Conservation (phyloP, 768 basidiomycete genomes). For the Agrocybe pediades region DNA sequence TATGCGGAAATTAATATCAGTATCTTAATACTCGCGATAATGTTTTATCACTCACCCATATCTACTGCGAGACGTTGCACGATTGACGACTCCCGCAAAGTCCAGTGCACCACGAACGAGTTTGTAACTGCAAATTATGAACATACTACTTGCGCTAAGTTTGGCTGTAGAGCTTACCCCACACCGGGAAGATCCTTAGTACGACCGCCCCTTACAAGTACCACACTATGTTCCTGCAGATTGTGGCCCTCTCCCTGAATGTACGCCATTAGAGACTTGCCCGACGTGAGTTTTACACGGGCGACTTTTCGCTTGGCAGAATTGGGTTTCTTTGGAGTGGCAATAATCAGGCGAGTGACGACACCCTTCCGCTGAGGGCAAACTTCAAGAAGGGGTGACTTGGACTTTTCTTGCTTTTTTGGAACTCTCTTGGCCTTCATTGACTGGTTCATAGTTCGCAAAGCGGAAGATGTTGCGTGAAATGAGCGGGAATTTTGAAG, state of each 20-base stretch:
- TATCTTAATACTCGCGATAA: constrained; percentile 4
- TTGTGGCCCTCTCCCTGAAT: constrained; percentile 98
- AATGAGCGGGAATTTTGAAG: constrained; percentile 53
- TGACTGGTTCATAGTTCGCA: constrained; percentile 84
- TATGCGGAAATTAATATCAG: constrained; percentile 17
- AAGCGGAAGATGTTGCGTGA: constrained; percentile 58
- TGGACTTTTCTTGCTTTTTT: constrained; percentile 50
- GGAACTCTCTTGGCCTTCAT: constrained; percentile 72
- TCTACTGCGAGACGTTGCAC: constrained; percentile 81
- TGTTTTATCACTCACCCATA: constrained; percentile 68
- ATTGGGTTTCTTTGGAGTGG: constrained; percentile 96
- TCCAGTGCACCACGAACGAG: constrained; percentile 91
- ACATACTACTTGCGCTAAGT: not conserved
- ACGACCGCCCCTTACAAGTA: constrained; percentile 91
- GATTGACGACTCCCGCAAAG: constrained; percentile 85
- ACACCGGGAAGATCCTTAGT: constrained; percentile 98
- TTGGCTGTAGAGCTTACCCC: constrained; percentile 52
- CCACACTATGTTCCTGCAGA: constrained; percentile 96
- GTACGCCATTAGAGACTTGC: constrained; percentile 89
- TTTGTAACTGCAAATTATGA: constrained; percentile 71
- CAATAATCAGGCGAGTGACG: constrained; percentile 76
- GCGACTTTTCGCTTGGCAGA: constrained; percentile 98
- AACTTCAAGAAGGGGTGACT: constrained; percentile 77
- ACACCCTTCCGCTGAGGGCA: constrained; percentile 93
- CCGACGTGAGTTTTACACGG: constrained; percentile 87